phyloP scores from a whole-genome alignment of 2,329 filamentous ascomycete species.

The Myriosclerotinia scirpicola region DNA sequence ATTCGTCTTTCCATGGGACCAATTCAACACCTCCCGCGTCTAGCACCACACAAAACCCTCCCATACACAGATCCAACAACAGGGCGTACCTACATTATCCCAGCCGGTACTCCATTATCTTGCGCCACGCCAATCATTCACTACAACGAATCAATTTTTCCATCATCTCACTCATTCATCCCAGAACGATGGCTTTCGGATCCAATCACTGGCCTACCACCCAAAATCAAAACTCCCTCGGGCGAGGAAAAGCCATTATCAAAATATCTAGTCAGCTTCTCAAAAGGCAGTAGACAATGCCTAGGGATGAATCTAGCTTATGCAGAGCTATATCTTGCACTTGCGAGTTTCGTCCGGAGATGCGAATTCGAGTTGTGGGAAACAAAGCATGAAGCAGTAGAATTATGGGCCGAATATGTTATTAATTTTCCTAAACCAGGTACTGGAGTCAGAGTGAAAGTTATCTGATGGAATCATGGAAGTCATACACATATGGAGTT shows the following conservation, averaged over 20 bases:
- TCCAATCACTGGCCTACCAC: slow-evolving; percentile 1
- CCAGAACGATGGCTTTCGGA: slow-evolving; percentile 48
- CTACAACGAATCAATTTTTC: slow-evolving; percentile 44
- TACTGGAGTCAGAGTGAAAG: slow-evolving; percentile 14
- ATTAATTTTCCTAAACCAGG: slow-evolving; percentile 6
- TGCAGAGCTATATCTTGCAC: slow-evolving; percentile 22
- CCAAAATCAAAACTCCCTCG: slow-evolving; percentile 2
- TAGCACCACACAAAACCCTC: slow-evolving; percentile 34
- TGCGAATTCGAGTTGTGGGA: slow-evolving; percentile 18
- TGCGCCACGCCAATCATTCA: slow-evolving; percentile 45
- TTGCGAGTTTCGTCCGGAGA: slow-evolving; percentile 16
- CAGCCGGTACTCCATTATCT: slow-evolving; percentile 43
- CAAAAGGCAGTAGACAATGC: slow-evolving; percentile 46
- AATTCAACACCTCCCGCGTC: slow-evolving; percentile 35
- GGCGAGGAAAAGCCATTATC: slow-evolving; percentile 14
- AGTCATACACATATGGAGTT: no score
- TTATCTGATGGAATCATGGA: slow-evolving; percentile 1
- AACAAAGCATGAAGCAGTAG: slow-evolving; percentile 15
- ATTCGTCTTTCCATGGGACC: slow-evolving; percentile 41
- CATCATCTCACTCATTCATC: slow-evolving; percentile 43
- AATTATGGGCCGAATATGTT: slow-evolving; percentile 10
- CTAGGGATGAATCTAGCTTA: slow-evolving; percentile 41
- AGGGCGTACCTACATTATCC: slow-evolving; percentile 27
- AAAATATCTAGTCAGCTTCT: slow-evolving; percentile 46
- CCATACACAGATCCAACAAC: slow-evolving; percentile 26